phyloP scores from a whole-genome alignment of 352 stramenopile species.

The Aphanomyces invadans region DNA sequence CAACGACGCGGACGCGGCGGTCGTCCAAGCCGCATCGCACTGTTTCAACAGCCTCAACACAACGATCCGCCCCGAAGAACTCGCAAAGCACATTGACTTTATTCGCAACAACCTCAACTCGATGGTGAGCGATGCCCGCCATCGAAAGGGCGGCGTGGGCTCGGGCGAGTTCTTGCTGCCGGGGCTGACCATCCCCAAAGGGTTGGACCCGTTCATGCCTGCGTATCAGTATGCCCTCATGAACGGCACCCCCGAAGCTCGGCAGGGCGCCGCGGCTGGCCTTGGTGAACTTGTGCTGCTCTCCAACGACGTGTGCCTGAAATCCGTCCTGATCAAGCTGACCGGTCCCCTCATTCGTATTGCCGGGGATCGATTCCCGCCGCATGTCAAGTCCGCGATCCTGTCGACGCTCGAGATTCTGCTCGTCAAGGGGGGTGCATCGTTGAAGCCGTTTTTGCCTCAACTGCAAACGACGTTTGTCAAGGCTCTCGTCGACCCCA shows the following conservation, averaged over 20 bases:
- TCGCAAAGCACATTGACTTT: conserved; percentile 94
- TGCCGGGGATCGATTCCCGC: conserved; percentile 96
- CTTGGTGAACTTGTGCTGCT: conserved; percentile 96
- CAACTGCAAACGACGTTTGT: conserved; percentile 99
- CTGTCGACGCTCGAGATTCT: conserved; percentile 95
- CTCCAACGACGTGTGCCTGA: conserved; percentile 79
- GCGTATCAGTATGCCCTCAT: conserved; percentile 98
- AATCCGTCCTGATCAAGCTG: conserved; percentile 97
- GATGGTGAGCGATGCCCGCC: conserved; percentile 92
- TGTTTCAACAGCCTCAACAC: conserved; percentile 90
- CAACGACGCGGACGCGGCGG: conserved; percentile 87
- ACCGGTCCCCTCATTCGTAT: conserved; percentile 97
- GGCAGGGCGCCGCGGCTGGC: conserved; percentile 88
- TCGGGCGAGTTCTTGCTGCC: conserved; percentile 71
- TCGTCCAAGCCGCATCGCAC: conserved; percentile 85
- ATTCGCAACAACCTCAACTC: conserved; percentile 96
- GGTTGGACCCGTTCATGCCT: conserved; percentile 94
- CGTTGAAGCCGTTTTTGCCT: conserved; percentile 98
- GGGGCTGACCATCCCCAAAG: conserved; percentile 74
- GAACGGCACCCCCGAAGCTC: conserved; percentile 86
- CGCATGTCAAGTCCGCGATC: conserved; percentile 97
- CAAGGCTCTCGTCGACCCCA: conserved; percentile 97
- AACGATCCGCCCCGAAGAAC: conserved; percentile 86
- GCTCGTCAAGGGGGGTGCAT: conserved; percentile 92
- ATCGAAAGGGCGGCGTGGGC: conserved; percentile 87